phyloP scores from a whole-genome alignment of 805 yeast species.

The Candida pini region DNA sequence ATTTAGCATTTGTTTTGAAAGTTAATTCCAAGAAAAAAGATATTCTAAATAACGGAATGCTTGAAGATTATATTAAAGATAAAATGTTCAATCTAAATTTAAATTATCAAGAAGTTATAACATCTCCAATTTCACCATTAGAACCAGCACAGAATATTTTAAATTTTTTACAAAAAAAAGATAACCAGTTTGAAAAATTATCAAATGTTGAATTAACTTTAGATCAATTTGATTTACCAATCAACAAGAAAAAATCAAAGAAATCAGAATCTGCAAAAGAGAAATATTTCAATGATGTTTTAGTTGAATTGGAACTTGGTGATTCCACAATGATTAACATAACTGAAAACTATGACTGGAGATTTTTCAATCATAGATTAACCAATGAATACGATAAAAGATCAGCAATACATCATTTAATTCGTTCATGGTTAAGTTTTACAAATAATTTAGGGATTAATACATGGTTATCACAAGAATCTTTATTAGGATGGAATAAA shows the following conservation, averaged over 20 bases:
- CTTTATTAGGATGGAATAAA: constrained; percentile 44
- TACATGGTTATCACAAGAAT: constrained; percentile 46
- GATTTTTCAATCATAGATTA: constrained; percentile 49
- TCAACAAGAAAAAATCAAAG: constrained; percentile 24
- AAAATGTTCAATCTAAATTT: constrained; percentile 16
- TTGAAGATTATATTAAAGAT: constrained; percentile 29
- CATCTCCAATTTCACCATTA: constrained; percentile 25
- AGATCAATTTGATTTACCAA: constrained; percentile 23
- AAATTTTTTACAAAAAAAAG: constrained; percentile 23
- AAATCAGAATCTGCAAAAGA: constrained; percentile 25
- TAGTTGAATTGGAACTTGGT: constrained; percentile 27
- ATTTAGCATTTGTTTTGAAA: constrained; percentile 34
- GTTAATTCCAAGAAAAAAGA: constrained; percentile 27
- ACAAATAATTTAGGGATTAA: constrained; percentile 35
- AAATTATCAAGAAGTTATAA: constrained; percentile 26
- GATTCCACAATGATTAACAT: too few relatives aligned
- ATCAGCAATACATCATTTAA: constrained; percentile 39
- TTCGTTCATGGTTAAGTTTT: constrained; percentile 41
- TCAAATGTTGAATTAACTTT: constrained; percentile 14
- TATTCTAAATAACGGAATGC: constrained; percentile 28
- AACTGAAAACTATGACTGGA: constrained; percentile 56
- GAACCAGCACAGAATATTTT: constrained; percentile 24
- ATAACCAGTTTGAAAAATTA: constrained; percentile 18
- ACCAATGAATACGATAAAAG: constrained; percentile 33
- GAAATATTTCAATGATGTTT: constrained; percentile 29